Evolutionary conservation across 441 rosid genomes (phyloP), one percentile per base, ranked within the genome.

Genomic region (Viola pubescens): DNA sequence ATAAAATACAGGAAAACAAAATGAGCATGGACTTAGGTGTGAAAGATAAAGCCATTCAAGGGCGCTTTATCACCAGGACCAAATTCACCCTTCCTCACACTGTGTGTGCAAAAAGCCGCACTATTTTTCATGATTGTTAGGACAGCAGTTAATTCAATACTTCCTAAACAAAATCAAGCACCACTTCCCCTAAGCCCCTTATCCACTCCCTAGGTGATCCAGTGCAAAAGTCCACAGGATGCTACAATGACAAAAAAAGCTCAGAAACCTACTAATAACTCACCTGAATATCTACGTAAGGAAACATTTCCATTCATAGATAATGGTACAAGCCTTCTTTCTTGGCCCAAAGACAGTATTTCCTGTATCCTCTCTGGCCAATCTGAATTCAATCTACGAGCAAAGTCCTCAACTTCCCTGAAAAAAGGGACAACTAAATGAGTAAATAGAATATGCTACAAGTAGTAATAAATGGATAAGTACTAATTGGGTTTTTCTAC

Each of bases 351-450:
- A 37, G 76, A 78, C 19, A 82, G 74, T 59, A 84, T 77, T 69
- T 84, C 87, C 59, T 77, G 81, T 77, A 82, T 80, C 70, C 87
- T 82, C 64, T 84, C 82, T 0, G 87, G 87, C 91, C 88, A 85
- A 67, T 76, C 80, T 40, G 88, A 82, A 71, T 80, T 85, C 73
- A 85, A 67, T 68, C 88, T 76, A 47, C 88, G 77, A 37, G 88
- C 86, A 62, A 82, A 82, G 65, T 82, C 88, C 74, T 77, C 88
- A 12, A 85, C 88, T 59, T 82, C 91, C 74, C 88, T 85, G 65
- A 37, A 64, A 16, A 16, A 16, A 16, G 19, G 19, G 19, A 16
- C 19, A 16, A 16, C 19, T 16, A 16, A 16, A 16, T 16, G 19
- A 16, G 19, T 16, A 16, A 16, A 16, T 16, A 16, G 19, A 16